A percentile compares a stretch with the other conserved stretches of the same genome.
Evolutionary conservation across 2,329 filamentous ascomycete species (phyloP).

Genomic region (Arthrobotrys entomopaga): DNA sequence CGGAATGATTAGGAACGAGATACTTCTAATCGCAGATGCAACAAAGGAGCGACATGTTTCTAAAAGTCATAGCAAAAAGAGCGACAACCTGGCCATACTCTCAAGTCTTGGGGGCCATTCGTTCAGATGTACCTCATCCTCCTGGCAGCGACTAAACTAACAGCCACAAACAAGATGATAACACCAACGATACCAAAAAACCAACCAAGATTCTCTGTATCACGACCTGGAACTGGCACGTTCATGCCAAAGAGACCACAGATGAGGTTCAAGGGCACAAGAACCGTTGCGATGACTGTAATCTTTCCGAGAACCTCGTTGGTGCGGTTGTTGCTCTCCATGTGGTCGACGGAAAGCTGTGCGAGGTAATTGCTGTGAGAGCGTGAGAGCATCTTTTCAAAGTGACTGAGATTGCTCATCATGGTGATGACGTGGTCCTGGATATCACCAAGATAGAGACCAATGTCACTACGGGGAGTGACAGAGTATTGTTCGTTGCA

Average conservation of each 20-base stretch:
- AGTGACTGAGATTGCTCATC: constrained; percentile 94
- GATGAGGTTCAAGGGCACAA: constrained; percentile 98
- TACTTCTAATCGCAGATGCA: neutral
- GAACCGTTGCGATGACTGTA: constrained; percentile 94
- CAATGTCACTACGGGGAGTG: constrained; percentile 92
- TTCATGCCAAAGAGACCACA: constrained; percentile 99
- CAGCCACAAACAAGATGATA: constrained; percentile 43
- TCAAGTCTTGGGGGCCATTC: neutral
- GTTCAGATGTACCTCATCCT: constrained; percentile 46
- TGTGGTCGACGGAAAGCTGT: constrained; percentile 81
- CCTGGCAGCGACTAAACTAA: constrained; percentile 37
- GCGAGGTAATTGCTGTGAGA: constrained; percentile 98
- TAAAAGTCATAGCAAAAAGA: constrained; percentile 14
- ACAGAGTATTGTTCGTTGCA: constrained; percentile 99
- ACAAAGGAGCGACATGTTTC: neutral
- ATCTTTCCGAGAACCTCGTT: constrained; percentile 93
- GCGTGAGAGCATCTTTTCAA: constrained; percentile 91
- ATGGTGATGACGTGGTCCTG: constrained; percentile 99
- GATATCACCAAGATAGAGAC: constrained; percentile 96
- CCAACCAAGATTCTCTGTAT: constrained; percentile 80
- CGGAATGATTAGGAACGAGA: neutral
- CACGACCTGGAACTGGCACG: constrained; percentile 92
- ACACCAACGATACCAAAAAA: constrained; percentile 70
- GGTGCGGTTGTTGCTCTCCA: constrained; percentile 90
- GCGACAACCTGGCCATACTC: neutral